Evolutionary conservation across 2,329 filamentous ascomycete species (phyloP), one percentile per base, ranked within the genome.

Genomic region (Pestalotiopsis fici): DNA sequence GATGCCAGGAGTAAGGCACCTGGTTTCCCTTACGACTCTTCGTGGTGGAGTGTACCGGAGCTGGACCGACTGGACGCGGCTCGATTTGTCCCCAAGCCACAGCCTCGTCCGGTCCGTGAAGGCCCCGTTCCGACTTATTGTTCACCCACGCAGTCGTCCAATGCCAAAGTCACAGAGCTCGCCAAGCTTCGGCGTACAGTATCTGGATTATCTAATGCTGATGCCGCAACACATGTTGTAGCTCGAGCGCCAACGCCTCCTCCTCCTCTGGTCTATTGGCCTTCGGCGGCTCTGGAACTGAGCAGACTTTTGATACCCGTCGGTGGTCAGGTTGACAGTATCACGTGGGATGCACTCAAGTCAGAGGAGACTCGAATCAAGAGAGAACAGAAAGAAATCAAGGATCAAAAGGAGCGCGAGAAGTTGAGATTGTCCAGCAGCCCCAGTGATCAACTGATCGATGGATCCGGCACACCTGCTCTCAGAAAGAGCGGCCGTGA

Each of bases 111-210:
- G 73, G 78, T 84, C 15, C 88, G 89, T 31, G 82, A 81, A 68
- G 83, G 85, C 15, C 86, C 87, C 25, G 78, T 85, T 9, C 90
- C 93, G 1, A 95, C 93, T 1, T 98, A 95, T 79, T 94, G 90
- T 2, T 93, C 94, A 1, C 93, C 95, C 0, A 98, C 95, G 0
- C 92, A 95, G 69, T 93, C 95, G 0, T 98, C 94, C 55, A 89
- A 90, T 1, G 93, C 94, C 27, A 97, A 93, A 78, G 90, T 93
- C 12, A 85, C 92, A 0, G 87, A 92, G 59, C 87, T 91, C 1
- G 82, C 89, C 9, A 91, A 89, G 69, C 83, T 92, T 70, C 86
- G 88, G 55, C 86, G 90, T 31, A 92, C 85, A 70, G 78, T 90
- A 31, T 91, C 91, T 2, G 86, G 85, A 11, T 79, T 88, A 21